Percentiles rank a stretch among this genome's conserved stretches.
These are phyloP conservation scores for Alloteropsis angusta DNA, from an alignment of 202 grass and related monocot species.

Conservation along the genomic window DNA sequence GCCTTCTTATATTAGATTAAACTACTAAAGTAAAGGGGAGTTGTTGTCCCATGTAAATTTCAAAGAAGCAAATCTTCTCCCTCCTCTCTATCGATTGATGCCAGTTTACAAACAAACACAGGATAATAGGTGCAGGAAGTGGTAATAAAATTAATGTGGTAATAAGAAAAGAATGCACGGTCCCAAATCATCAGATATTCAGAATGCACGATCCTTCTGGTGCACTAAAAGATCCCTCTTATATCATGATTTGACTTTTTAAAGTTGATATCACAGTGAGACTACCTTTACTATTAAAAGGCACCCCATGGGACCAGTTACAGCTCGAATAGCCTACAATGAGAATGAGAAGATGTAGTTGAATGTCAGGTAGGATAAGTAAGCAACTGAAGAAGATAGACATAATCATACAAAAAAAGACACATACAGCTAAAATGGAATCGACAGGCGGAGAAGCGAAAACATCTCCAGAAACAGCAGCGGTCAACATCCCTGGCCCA, in stretches of 20 bases:
- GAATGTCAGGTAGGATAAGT: slow-evolving; percentile 22
- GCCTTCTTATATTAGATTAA: neutral
- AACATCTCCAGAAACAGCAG: slow-evolving; percentile 91
- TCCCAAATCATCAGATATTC: slow-evolving; percentile 9
- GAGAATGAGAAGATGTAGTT: slow-evolving; percentile 14
- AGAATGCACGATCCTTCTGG: neutral
- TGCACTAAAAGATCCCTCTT: neutral
- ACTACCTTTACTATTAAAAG: slow-evolving; percentile 95
- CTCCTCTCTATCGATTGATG: neutral
- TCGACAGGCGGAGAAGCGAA: slow-evolving; percentile 87
- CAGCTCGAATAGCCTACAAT: slow-evolving; percentile 94
- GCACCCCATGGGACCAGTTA: slow-evolving; percentile 90
- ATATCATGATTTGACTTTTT: neutral
- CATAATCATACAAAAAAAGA: slow-evolving; percentile 21
- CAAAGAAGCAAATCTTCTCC: neutral
- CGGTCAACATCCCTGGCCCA: slow-evolving; percentile 95
- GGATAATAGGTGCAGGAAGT: neutral
- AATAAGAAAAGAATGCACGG: slow-evolving; percentile 8
- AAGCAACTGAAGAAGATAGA: slow-evolving; percentile 2
- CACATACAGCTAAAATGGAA: slow-evolving; percentile 87
- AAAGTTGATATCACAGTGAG: neutral
- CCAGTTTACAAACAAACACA: neutral
- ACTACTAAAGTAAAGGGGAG: neutral
- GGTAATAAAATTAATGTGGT: neutral
- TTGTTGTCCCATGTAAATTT: neutral